Evolutionary conservation across 345 rosid species (phyloP).

Genomic region (Pistacia integerrima): DNA sequence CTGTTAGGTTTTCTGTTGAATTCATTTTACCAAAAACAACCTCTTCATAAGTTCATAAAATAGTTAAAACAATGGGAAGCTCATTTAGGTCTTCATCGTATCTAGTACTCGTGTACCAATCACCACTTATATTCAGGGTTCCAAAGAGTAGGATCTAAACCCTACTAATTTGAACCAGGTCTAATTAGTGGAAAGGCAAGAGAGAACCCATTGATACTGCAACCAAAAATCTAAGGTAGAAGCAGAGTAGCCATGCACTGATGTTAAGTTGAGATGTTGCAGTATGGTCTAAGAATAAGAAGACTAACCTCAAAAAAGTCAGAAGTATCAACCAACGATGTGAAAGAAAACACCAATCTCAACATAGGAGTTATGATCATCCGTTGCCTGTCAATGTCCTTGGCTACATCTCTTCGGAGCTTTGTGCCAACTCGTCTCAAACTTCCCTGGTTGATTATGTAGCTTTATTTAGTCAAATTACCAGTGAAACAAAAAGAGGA

Average conservation of each 20-base stretch:
- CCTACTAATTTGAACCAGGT: background rate
- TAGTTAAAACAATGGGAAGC: background rate
- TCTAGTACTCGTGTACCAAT: background rate
- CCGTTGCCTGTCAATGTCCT: conserved; percentile 65
- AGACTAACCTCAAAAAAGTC: conserved; percentile 80
- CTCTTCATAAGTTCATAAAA: background rate
- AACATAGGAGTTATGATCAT: conserved; percentile 65
- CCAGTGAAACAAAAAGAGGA: conserved; percentile 14
- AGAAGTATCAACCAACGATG: conserved; percentile 76
- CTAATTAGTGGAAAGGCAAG: background rate
- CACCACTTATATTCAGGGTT: background rate
- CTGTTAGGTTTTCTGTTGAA: too few relatives aligned
- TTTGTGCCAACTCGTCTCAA: conserved; percentile 60
- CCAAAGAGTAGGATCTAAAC: background rate
- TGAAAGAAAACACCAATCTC: conserved; percentile 81
- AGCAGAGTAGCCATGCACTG: background rate
- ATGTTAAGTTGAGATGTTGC: background rate
- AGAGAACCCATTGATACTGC: background rate
- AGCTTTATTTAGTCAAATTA: conserved; percentile 23
- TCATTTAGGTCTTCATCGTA: background rate
- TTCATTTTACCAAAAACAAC: too few relatives aligned
- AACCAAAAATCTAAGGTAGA: background rate
- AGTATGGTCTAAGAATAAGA: conserved; percentile 9
- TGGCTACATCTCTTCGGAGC: conserved; percentile 53
- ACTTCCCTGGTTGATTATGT: conserved; percentile 60